A percentile compares a stretch with the other conserved stretches of the same genome.
These are phyloP conservation scores for Parastagonospora nodorum DNA, from an alignment of 2,329 filamentous ascomycete genomes.

Conservation along the genomic window DNA sequence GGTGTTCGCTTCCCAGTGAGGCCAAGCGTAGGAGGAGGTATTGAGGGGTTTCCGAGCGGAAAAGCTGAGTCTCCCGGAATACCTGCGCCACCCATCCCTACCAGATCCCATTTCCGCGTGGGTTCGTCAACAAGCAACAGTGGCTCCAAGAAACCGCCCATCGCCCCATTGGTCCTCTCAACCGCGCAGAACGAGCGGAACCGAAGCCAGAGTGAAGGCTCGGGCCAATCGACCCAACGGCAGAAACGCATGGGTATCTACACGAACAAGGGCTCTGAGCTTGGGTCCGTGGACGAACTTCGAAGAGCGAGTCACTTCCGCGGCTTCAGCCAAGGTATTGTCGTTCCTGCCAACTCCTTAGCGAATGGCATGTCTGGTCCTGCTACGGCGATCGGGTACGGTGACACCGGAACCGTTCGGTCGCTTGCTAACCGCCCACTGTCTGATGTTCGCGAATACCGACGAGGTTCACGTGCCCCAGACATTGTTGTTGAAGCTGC, in stretches of 20 bases:
- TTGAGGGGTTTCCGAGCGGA: conserved; percentile 62
- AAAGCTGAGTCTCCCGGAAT: conserved; percentile 27
- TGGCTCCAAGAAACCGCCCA: conserved; percentile 68
- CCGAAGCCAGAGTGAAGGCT: conserved; percentile 66
- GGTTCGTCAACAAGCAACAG: conserved; percentile 68
- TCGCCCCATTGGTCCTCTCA: conserved; percentile 72
- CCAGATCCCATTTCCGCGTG: conserved; percentile 79
- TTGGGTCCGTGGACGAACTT: conserved; percentile 59
- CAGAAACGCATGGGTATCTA: conserved; percentile 66
- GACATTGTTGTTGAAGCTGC: conserved; percentile 61
- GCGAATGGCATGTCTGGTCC: conserved; percentile 39
- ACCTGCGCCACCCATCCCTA: conserved; percentile 74
- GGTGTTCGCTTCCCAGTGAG: conserved; percentile 67
- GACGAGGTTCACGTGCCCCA: conserved; percentile 52
- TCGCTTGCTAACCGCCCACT: conserved; percentile 54
- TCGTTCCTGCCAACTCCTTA: conserved; percentile 35
- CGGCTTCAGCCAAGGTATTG: conserved; percentile 63
- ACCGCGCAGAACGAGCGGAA: conserved; percentile 69
- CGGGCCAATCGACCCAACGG: conserved; percentile 56
- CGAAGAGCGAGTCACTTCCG: conserved; percentile 60
- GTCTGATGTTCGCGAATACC: conserved; percentile 63
- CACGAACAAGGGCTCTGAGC: conserved; percentile 60
- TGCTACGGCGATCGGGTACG: conserved; percentile 40
- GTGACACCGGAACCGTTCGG: conserved; percentile 40
- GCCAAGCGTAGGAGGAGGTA: conserved; percentile 67